Percentiles rank a stretch among this genome's conserved stretches.
Evolutionary conservation across 352 stramenopile genomes (phyloP).

Genomic region (Phytophthora kernoviae): DNA sequence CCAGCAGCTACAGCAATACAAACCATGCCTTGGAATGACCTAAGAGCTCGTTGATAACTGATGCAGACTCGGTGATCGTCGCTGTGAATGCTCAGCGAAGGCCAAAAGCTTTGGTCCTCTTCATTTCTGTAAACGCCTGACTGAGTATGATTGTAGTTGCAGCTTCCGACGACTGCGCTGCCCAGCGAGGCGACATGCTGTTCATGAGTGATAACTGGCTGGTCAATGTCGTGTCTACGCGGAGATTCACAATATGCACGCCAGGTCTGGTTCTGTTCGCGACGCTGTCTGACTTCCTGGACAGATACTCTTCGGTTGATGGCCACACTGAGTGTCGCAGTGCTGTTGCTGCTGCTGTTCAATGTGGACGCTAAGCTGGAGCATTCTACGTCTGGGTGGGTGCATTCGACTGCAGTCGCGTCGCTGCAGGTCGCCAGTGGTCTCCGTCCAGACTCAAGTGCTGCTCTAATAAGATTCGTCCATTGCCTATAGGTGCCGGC

Average conservation of each 20-base stretch:
- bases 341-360: slow-evolving; percentile 30
- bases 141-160: slow-evolving; percentile 6
- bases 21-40: slow-evolving; percentile 18
- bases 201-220: too few relatives aligned
- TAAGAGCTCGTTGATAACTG: slow-evolving; percentile 17
- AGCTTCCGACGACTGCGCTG: slow-evolving; percentile 32
- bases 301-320: slow-evolving; percentile 2
- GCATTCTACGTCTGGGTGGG: slow-evolving; percentile 17
- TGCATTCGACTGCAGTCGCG: not conserved
- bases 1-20: slow-evolving; percentile 18
- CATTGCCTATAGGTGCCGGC: slow-evolving; percentile 26
- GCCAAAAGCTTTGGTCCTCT: slow-evolving; percentile 5
- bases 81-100: slow-evolving; percentile 1
- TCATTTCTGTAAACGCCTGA: not conserved
- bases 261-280: not conserved
- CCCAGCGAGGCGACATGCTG: slow-evolving; percentile 4
- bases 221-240: too few relatives aligned
- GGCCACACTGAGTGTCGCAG: slow-evolving; percentile 11
- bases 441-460: slow-evolving; percentile 33
- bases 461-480: slow-evolving; percentile 23
- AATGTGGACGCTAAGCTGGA: slow-evolving; percentile 33
- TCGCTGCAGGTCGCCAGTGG: slow-evolving; percentile 23
- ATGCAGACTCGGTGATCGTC: slow-evolving; percentile 10
- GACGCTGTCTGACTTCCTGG: not conserved
- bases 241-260: not conserved